Evolutionary conservation across 2,329 filamentous ascomycete genomes (phyloP).

Genomic region (Stagonosporopsis rhizophila): DNA sequence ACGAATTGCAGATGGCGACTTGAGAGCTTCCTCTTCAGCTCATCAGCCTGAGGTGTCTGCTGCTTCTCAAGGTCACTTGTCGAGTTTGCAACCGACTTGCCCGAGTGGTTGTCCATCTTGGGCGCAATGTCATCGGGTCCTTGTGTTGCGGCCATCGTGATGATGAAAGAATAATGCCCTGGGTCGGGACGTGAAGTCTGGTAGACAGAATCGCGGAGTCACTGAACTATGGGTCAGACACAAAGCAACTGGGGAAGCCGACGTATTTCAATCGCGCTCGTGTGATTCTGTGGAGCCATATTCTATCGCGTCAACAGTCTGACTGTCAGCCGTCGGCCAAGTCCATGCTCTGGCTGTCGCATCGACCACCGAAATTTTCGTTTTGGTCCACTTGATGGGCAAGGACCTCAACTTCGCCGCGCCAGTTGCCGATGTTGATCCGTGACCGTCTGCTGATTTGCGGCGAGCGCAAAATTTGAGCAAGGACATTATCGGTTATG

Average conservation of each 20-base stretch:
- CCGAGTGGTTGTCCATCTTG: constrained; percentile 39
- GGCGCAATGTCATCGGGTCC: constrained; percentile 33
- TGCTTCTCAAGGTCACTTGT: constrained; percentile 49
- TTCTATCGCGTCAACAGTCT: constrained; percentile 23
- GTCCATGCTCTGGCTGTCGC: constrained; percentile 35
- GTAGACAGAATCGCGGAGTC: constrained; percentile 20
- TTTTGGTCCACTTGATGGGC: constrained; percentile 39
- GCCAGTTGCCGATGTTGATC: constrained; percentile 26
- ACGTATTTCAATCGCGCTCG: constrained; percentile 34
- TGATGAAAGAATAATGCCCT: constrained; percentile 18
- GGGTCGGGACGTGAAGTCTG: constrained; percentile 20
- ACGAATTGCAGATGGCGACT: constrained; percentile 50
- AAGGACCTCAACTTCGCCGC: constrained; percentile 24
- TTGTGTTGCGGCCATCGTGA: constrained; percentile 33
- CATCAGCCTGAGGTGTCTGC: constrained; percentile 27
- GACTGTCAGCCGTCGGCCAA: constrained; percentile 33
- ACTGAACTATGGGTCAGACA: constrained; percentile 24
- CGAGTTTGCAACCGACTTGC: constrained; percentile 41
- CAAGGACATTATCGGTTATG: constrained; percentile 32
- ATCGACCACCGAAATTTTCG: constrained; percentile 42
- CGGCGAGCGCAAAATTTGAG: constrained; percentile 33
- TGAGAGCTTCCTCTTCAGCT: constrained; percentile 48
- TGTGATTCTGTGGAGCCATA: constrained; percentile 28
- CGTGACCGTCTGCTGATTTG: constrained; percentile 30
- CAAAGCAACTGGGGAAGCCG: constrained; percentile 22